Evolutionary conservation across 805 yeast genomes (phyloP).

Genomic region (Metschnikowia corniflorae): DNA sequence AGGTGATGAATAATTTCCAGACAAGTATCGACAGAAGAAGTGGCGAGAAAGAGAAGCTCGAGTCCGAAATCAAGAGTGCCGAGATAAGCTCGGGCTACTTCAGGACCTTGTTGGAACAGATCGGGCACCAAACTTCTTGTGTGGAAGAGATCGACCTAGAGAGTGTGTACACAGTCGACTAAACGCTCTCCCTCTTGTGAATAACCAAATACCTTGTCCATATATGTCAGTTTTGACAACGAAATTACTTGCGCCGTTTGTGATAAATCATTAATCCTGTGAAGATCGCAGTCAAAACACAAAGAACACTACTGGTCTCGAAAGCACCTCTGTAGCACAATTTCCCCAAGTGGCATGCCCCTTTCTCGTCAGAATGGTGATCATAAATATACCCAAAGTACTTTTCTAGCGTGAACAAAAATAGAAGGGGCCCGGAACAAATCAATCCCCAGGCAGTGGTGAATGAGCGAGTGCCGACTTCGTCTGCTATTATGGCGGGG

Average conservation of each 20-base stretch:
- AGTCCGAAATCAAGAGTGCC: constrained; percentile 50
- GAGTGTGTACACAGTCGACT: constrained; percentile 39
- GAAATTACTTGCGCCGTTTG: constrained; percentile 17
- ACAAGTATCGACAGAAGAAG: constrained; percentile 59
- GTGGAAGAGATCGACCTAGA: constrained; percentile 46
- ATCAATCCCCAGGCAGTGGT: constrained; percentile 75
- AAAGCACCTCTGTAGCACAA: constrained; percentile 38
- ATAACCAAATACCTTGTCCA: constrained; percentile 3
- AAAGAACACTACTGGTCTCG: constrained; percentile 27
- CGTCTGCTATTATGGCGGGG: constrained; percentile 73
- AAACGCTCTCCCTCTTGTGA: constrained; percentile 5
- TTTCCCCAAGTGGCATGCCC: constrained; percentile 36
- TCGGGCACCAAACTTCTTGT: constrained; percentile 38
- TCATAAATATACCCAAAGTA: constrained; percentile 56
- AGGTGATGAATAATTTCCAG: constrained; percentile 70
- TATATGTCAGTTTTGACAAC: too few relatives aligned
- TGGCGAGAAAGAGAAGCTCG: constrained; percentile 53
- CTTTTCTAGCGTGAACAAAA: constrained; percentile 51
- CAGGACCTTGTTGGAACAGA: constrained; percentile 43
- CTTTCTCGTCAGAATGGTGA: constrained; percentile 37
- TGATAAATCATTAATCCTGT: constrained; percentile 25
- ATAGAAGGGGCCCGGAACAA: constrained; percentile 65
- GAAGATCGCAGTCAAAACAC: constrained; percentile 24
- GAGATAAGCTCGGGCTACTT: constrained; percentile 56
- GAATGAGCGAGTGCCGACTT: constrained; percentile 63